Base-by-base conservation (phyloP, 2,329 filamentous ascomycete genomes). In the Plenodomus biglobosus region DNA sequence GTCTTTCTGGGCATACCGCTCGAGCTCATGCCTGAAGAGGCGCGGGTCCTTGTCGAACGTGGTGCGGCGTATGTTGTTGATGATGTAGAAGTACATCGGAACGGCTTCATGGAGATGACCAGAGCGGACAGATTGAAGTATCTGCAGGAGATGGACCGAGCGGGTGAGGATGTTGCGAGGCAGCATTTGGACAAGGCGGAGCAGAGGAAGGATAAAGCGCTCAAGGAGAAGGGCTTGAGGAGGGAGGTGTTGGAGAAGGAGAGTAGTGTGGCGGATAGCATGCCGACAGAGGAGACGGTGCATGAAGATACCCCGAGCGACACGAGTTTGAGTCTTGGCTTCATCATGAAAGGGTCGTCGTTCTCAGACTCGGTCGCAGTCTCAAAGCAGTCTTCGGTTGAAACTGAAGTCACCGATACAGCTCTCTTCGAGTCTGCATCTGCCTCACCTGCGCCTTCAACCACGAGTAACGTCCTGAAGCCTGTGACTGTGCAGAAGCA, bases 11-110 rank as follows among this genome's bases (percentile, higher is more conserved):
- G 92, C 38, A 76, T 97, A 41, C 94, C 94, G 2, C 76, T 97
- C 20, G 88, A 96, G 76, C 79, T 99, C 38, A 89, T 94, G 77
- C 86, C 90, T 1, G 94, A 97, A 74, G 94, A 99, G 76, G 92
- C 87, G 3, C 82, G 85, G 55, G 75, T 94, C 44, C 80, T 99
- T 21, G 85, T 95, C 49, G 86, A 90, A 58, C 86, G 86, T 59
- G 84, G 83, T 50, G 82, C 85, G 60, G 92, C 85, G 36, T 90
- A 87, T 72, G 80, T 96, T 59, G 85, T 92, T 61, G 90, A 96
- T 69, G 92, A 95, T 73, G 78, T 79, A 43, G 77, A 80, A 44
- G 84, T 82, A 57, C 94, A 97, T 71, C 79, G 82, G 32, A 69
- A 80, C 34, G 81, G 80, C 39, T 80, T 95, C 57, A 74, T 80